Evolutionary conservation across 2,329 filamentous ascomycete genomes (phyloP).

Genomic region (Pseudocercospora fijiensis): DNA sequence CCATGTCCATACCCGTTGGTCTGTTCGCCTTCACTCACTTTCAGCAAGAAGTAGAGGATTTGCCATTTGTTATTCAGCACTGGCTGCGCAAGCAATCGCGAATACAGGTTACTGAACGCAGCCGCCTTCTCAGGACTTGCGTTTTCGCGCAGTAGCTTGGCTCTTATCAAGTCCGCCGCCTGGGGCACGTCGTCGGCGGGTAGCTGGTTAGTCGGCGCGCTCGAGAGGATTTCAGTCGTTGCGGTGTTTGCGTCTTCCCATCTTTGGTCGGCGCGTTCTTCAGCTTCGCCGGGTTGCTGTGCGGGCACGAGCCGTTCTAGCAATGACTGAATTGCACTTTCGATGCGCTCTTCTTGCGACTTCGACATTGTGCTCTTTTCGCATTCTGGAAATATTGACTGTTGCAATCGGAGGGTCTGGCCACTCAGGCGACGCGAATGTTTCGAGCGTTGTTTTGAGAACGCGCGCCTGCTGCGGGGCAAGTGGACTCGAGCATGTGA

Average conservation of each 20-base stretch:
- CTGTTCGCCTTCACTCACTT: conserved; percentile 50
- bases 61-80: conserved; percentile 96
- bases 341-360: conserved; percentile 59
- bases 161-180: conserved; percentile 87
- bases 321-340: conserved; percentile 75
- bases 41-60: conserved; percentile 86
- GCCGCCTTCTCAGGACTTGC: conserved; percentile 71
- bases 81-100: conserved; percentile 81
- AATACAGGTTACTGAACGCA: conserved; percentile 87
- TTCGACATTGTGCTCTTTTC: conserved; percentile 9
- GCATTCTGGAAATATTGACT: conserved; percentile 6
- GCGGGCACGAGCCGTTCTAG: conserved; percentile 71
- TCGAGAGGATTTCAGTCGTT: conserved; percentile 50
- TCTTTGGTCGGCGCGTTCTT: conserved; percentile 66
- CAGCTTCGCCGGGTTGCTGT: conserved; percentile 61
- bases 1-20: conserved; percentile 9
- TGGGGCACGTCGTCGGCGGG: conserved; percentile 75
- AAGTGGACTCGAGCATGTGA: conserved; percentile 8
- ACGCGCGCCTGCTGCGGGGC: not conserved
- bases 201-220: conserved; percentile 51
- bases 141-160: conserved; percentile 77
- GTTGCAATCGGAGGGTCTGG: not conserved
- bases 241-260: conserved; percentile 61
- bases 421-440: not conserved
- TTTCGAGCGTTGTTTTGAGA: not conserved